Evolutionary conservation across 1,284 basidiomycete genomes (phyloP), one percentile per base, ranked within the genome.

Genomic region (Trichosporon sp.): DNA sequence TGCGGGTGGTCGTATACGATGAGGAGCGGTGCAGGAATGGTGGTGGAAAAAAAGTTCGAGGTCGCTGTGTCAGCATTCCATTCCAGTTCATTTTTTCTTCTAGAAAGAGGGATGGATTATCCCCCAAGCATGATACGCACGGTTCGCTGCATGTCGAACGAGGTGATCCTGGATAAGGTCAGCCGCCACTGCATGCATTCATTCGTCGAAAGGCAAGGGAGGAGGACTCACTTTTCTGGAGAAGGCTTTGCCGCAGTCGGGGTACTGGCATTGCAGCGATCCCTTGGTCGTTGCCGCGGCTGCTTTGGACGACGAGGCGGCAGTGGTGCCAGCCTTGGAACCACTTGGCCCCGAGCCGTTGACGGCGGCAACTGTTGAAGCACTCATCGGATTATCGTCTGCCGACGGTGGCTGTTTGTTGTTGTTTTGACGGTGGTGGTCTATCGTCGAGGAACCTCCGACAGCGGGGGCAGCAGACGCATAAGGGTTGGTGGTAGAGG

Each of bases 81-180:
- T 65, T 40, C 64, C 31, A 63, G 35, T 37, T 7, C 35, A 14
- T 35, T 63, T 63, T 63, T 63, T 10, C 31, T n/a, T n/a, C 31
- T 16, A 35, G 59, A 63, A 63, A 16, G 35, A 12, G 12, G 59
- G 35, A 37, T 5, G 31, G 35, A 37, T 5, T 14, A 63, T 63
- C 37, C 37, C 59, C 59, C 31, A 8, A 35, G 19, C 19, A 51
- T 59, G 31, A 11, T 43, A 77, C 78, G 70, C 64, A 82, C 81
- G 81, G 74, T 82, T 82, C 12, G 77, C 76, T 59, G 78, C 77
- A 72, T 82, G 80, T 40, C 81, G 75, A 6, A 78, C 68, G 1
- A 81, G 73, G 66, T 82, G 81, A 69, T 82, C 80, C 81, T 82
- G 69, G 37, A 64, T 46, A 31, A 37, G 35, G 40, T 65, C 54